Evolutionary conservation across 306 rosid species (phyloP), one percentile per base, ranked within the genome.

Genomic region (Purshia tridentata): DNA sequence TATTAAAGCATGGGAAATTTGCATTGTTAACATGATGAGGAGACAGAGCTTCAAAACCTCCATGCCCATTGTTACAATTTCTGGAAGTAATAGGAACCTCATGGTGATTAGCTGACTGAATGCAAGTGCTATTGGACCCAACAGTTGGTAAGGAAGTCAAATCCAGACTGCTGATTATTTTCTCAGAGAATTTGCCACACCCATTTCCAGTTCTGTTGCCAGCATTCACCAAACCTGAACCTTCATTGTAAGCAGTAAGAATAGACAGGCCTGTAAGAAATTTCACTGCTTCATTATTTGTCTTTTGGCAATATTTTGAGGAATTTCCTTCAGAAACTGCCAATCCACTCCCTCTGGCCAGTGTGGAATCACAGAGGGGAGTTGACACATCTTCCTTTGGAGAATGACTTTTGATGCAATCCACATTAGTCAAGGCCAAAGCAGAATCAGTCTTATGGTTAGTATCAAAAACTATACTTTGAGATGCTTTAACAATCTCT

Each of bases 401-500:
- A 70, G 71, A 45, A 35, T 16, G 76, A 63, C 64, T 55, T 62
- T 23, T 47, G 64, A 63, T 22, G 64, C 58, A 22, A 76, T 76
- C 50, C 9, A 23, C 61, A 61, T 66, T 65, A 67, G 58, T 63
- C 76, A 61, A 41, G 60, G 75, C 78, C 76, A 83, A 84, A 73
- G 57, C 57, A 70, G 57, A 70, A 73, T 54, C 71, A 52, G 74
- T 68, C 65, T 62, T 74, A 40, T 57, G 79, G 72, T 56, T 73
- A 74, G 77, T 72, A 51, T 65, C 78, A 72, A 72, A 49, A 64
- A 70, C 74, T 72, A 82, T 45, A 81, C 83, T 88, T 29, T 65
- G 44, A 58, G 84, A 59, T 60, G 85, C 90, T 84, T 86, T 88
- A 74, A 95, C 95, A 49, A 77, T 72, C 81, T 88, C 91, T 67